Conservation (phyloP, 768 basidiomycete genomes). For the Pholiota molesta region DNA sequence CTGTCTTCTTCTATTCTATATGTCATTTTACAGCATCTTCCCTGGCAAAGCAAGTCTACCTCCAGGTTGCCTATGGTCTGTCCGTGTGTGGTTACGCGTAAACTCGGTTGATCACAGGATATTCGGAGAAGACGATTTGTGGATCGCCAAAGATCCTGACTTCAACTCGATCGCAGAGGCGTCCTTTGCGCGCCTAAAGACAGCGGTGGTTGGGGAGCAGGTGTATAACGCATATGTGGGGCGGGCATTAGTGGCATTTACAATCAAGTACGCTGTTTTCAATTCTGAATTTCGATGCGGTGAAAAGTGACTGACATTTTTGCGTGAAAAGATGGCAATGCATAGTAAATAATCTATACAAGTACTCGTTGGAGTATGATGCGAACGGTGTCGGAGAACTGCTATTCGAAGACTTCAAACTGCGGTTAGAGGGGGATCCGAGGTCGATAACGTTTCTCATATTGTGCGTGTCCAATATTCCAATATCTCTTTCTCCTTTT, state of each 20-base stretch:
- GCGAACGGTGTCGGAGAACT: constrained; percentile 60
- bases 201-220: constrained; percentile 43
- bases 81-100: constrained; percentile 67
- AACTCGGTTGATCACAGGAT: constrained; percentile 63
- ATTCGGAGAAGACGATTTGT: constrained; percentile 66
- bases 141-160: constrained; percentile 69
- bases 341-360: constrained; percentile 46
- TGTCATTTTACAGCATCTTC: constrained; percentile 44
- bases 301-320: neutral
- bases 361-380: constrained; percentile 66
- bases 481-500: neutral
- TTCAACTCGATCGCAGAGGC: constrained; percentile 60
- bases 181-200: constrained; percentile 54
- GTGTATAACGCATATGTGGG: constrained; percentile 61
- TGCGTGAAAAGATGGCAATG: constrained; percentile 49
- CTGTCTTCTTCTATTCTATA: neutral
- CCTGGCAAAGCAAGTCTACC: constrained; percentile 62
- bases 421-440: constrained; percentile 59
- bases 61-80: constrained; percentile 52
- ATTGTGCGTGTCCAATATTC: constrained; percentile 47
- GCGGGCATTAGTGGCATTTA: constrained; percentile 57
- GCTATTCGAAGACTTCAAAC: constrained; percentile 54
- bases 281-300: neutral
- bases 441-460: constrained; percentile 57
- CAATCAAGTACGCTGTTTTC: constrained; percentile 43